phyloP scores from a whole-genome alignment of 1,284 basidiomycete species.

The Microbotryum violaceum region DNA sequence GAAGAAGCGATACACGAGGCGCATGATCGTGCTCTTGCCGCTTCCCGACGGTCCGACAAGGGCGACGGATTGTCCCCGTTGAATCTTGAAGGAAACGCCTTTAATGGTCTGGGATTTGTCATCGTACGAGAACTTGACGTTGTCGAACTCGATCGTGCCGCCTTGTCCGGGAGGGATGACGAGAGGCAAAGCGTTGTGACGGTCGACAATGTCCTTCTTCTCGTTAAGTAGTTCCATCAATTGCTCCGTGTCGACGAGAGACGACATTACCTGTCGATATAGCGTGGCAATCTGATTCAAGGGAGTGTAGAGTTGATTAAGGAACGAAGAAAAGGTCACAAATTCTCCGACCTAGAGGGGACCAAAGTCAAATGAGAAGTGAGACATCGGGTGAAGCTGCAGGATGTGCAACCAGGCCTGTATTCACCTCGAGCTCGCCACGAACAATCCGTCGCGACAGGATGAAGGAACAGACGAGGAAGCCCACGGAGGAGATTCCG shows the following conservation, averaged over 20 bases:
- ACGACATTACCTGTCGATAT: slow-evolving; percentile 14
- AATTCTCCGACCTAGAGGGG: slow-evolving; percentile 30
- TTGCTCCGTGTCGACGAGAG: slow-evolving; percentile 66
- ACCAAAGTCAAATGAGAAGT: slow-evolving; percentile 54
- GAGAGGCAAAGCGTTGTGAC: slow-evolving; percentile 64
- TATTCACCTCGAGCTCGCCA: slow-evolving; percentile 39
- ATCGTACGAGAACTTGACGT: slow-evolving; percentile 66
- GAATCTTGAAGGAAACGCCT: slow-evolving; percentile 73
- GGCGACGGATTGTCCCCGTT: slow-evolving; percentile 68
- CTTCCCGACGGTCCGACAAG: slow-evolving; percentile 56
- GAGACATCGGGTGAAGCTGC: slow-evolving; percentile 46
- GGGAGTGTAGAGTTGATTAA: slow-evolving; percentile 57
- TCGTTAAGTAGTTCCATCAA: slow-evolving; percentile 63
- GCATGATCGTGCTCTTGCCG: slow-evolving; percentile 29
- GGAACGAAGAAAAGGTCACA: slow-evolving; percentile 64
- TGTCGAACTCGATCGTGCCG: slow-evolving; percentile 69
- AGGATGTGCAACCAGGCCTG: too few species aligned
- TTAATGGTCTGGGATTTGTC: slow-evolving; percentile 61
- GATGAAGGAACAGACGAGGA: slow-evolving; percentile 68
- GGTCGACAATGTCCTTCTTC: slow-evolving; percentile 71
- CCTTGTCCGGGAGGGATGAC: slow-evolving; percentile 51
- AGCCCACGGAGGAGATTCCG: slow-evolving; percentile 62
- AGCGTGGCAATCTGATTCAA: slow-evolving; percentile 58
- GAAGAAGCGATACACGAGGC: slow-evolving; percentile 71
- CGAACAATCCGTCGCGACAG: slow-evolving; percentile 59